Evolutionary conservation across 352 stramenopile genomes (phyloP).

Genomic region (Halophytophthora polymorphica): DNA sequence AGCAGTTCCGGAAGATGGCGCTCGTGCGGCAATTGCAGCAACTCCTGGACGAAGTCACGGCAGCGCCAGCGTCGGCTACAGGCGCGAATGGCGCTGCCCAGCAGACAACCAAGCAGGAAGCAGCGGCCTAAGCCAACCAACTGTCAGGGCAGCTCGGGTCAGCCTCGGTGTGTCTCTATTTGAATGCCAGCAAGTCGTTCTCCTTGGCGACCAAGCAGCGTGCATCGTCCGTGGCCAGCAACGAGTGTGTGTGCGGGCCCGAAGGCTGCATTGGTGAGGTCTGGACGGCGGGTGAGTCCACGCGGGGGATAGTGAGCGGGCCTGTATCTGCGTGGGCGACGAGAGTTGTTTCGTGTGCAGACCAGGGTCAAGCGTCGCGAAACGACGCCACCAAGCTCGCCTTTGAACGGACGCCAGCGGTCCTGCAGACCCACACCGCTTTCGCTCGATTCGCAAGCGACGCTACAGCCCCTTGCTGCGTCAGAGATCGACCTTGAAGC

Average conservation of each 20-base stretch:
- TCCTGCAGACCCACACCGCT: neutral
- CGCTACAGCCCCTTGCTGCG: too few species aligned
- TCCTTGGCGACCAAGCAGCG: too few species aligned
- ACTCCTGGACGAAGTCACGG: constrained; percentile 32
- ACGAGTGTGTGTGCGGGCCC: too few species aligned
- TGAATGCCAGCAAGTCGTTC: constrained; percentile 7
- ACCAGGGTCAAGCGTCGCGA: constrained; percentile 40
- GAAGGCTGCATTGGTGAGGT: too few species aligned
- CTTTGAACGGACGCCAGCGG: constrained; percentile 16
- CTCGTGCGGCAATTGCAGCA: constrained; percentile 49
- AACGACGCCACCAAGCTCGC: constrained; percentile 19
- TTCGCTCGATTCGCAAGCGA: too few species aligned
- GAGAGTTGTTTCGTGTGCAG: constrained; percentile 3
- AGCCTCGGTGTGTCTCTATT: constrained; percentile 10
- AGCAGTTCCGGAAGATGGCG: constrained; percentile 66
- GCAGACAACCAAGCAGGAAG: neutral
- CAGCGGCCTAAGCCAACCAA: constrained; percentile 15
- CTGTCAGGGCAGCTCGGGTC: neutral
- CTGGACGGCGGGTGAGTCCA: too few species aligned
- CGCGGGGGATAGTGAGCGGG: neutral
- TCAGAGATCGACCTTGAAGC: neutral
- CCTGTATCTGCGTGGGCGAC: neutral
- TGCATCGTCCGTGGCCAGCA: too few species aligned
- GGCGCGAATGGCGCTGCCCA: neutral
- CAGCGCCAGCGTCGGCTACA: constrained; percentile 1